Percentiles rank a stretch among this genome's conserved stretches.
These are phyloP conservation scores for Dendryphion nanum DNA, from an alignment of 2,329 filamentous ascomycete species.

Conservation along the genomic window DNA sequence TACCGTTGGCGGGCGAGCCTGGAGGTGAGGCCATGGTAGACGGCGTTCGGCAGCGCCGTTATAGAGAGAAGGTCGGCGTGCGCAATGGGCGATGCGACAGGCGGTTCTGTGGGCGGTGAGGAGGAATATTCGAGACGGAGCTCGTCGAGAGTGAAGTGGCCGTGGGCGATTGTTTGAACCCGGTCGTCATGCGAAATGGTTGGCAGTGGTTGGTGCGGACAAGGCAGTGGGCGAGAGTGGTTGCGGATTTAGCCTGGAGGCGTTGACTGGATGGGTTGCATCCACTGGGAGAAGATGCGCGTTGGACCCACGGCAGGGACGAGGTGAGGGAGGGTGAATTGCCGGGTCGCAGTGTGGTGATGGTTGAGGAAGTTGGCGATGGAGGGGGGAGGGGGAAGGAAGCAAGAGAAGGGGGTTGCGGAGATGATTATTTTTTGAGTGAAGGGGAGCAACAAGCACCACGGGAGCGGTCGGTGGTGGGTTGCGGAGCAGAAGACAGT, in stretches of 20 bases:
- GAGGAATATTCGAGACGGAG: conserved; percentile 6
- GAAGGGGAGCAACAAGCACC: too few relatives aligned
- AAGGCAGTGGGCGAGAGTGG: conserved; percentile 2
- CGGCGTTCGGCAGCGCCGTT: conserved; percentile 23
- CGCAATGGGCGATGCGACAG: conserved; percentile 6
- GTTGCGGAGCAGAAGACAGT: too few relatives aligned
- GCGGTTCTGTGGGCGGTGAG: conserved; percentile 7
- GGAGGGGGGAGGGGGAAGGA: not conserved
- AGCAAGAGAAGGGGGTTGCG: too few relatives aligned
- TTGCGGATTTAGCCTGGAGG: conserved; percentile 15
- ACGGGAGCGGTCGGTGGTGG: too few relatives aligned
- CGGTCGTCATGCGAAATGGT: conserved; percentile 10
- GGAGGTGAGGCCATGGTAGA: conserved; percentile 38
- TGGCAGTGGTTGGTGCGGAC: conserved; percentile 4
- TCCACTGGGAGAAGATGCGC: not conserved
- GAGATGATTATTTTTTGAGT: too few relatives aligned
- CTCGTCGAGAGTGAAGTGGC: conserved; percentile 11
- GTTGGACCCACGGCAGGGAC: not conserved
- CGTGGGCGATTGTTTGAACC: conserved; percentile 7
- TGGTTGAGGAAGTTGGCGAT: not conserved
- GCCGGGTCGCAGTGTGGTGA: not conserved
- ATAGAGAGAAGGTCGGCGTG: conserved; percentile 8
- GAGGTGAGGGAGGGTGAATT: conserved; percentile 1
- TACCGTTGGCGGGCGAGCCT: conserved; percentile 34
- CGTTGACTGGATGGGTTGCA: not conserved